phyloP scores from a whole-genome alignment of 1,284 basidiomycete species.

The Meira miltonrushii region DNA sequence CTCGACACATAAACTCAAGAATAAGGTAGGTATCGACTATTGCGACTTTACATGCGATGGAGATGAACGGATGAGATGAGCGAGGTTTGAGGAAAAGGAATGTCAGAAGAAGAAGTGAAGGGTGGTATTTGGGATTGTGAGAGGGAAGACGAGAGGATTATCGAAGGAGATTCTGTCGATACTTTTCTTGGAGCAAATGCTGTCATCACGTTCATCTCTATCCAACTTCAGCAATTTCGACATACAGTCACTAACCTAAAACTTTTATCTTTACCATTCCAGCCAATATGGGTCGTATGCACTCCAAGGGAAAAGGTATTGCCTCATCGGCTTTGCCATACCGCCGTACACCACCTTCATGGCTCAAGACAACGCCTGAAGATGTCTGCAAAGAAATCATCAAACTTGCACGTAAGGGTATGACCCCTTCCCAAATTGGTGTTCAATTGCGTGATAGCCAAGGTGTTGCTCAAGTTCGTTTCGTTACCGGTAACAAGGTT shows the following conservation, averaged over 20 bases:
- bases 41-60: background rate
- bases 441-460: constrained; percentile 96
- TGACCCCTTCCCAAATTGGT: constrained; percentile 97
- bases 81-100: background rate
- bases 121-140: background rate
- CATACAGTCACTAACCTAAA: background rate
- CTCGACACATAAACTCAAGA: background rate
- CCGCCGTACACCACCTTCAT: constrained; percentile 86
- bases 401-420: constrained; percentile 96
- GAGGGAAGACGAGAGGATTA: background rate
- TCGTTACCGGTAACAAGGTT: constrained; percentile 99
- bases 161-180: background rate
- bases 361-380: constrained; percentile 93
- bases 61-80: background rate
- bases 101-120: background rate
- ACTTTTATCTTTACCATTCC: background rate
- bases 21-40: constrained; percentile 2
- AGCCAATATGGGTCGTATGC: constrained; percentile 53
- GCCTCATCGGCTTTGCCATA: constrained; percentile 92
- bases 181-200: background rate
- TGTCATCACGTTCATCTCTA: too few species aligned
- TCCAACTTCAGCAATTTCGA: too few species aligned
- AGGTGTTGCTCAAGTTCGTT: constrained; percentile 90
- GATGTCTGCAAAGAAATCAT: constrained; percentile 93
- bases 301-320: constrained; percentile 53